Evolutionary conservation across 2,329 filamentous ascomycete species (phyloP), one percentile per base, ranked within the genome.

Genomic region (Neofusicoccum laricinum): DNA sequence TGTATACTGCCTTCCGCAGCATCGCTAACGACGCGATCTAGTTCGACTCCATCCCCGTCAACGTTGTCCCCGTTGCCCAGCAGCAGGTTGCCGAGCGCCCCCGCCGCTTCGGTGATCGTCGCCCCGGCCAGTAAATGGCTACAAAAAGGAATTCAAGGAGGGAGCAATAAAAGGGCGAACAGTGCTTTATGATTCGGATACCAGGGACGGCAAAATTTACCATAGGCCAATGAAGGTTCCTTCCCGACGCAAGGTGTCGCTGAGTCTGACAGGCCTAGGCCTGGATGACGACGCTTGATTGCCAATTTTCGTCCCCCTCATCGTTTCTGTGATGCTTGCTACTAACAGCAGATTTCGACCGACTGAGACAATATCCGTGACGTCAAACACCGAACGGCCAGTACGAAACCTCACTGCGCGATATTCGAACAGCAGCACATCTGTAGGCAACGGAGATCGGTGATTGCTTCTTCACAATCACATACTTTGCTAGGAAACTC

Each of bases 31-130:
- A 30, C 21, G 64, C 64, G 70, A 66, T 72, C 68, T 75, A 97
- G 93, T 99, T 99, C 86, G 95, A 99, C 84, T 88, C 88, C 73
- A 93, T 99, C 82, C 91, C 94, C 80, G 92, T 97, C 90, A 97
- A 96, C 84, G 92, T 98, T 76, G 88, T 96, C 75, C 84, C 90
- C 72, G 93, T 99, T 73, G 86, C 90, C 73, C 93, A 98, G 85
- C 88, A 92, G 80, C 93, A 97, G 86, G 82, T 86, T 70, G 82
- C 86, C 77, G 93, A 97, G 85, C 91, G 93, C 72, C 87, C 86
- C 73, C 90, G 90, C 78, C 87, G 91, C 79, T 93, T 91, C 83
- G 85, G 84, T 76, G 88, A 90, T 83, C 87, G 88, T 71, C 78
- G 71, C 66, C 74, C 73, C 62, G 71, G 75, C 66, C 68, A 68